A percentile compares a stretch with the other conserved stretches of the same genome.
Conservation (phyloP, 208 protist species). For the Trypanosoma melophagium region DNA sequence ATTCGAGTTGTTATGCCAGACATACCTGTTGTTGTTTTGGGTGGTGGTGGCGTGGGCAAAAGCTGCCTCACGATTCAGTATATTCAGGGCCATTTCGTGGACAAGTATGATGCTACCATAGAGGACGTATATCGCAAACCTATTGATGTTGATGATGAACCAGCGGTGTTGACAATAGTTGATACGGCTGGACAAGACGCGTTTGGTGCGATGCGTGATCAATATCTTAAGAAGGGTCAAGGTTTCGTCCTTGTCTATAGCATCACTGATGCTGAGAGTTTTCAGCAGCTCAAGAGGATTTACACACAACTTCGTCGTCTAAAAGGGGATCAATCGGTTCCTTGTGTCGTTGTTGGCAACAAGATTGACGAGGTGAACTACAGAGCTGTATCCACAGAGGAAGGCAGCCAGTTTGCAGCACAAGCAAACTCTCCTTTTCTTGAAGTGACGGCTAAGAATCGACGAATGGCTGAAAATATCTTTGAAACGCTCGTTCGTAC, state of each 20-base stretch:
- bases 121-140: slow-evolving; percentile 74
- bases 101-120: slow-evolving; percentile 81
- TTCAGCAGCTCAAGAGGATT: slow-evolving; percentile 46
- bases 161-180: slow-evolving; percentile 88
- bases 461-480: slow-evolving; percentile 37
- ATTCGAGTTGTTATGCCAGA: slow-evolving; percentile 27
- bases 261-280: slow-evolving; percentile 71
- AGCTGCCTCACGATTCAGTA: slow-evolving; percentile 76
- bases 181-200: slow-evolving; percentile 93
- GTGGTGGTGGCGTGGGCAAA: slow-evolving; percentile 61
- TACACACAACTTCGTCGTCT: slow-evolving; percentile 34
- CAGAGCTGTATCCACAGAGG: slow-evolving; percentile 40
- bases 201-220: slow-evolving; percentile 72
- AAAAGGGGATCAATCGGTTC: slow-evolving; percentile 12
- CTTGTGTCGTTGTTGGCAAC: slow-evolving; percentile 66
- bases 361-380: slow-evolving; percentile 52
- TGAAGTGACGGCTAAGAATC: slow-evolving; percentile 71
- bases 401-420: slow-evolving; percentile 39
- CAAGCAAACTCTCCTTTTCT: slow-evolving; percentile 51
- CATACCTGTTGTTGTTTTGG: slow-evolving; percentile 60
- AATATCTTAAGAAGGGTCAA: slow-evolving; percentile 46
- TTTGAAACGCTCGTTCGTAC: slow-evolving; percentile 51
- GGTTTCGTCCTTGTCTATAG: slow-evolving; percentile 74
- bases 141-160: slow-evolving; percentile 74
- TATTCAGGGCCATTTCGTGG: slow-evolving; percentile 63